Evolutionary conservation across 129 eudicot species (phyloP), one percentile per base, ranked within the genome.

Genomic region (Deinandra increscens): DNA sequence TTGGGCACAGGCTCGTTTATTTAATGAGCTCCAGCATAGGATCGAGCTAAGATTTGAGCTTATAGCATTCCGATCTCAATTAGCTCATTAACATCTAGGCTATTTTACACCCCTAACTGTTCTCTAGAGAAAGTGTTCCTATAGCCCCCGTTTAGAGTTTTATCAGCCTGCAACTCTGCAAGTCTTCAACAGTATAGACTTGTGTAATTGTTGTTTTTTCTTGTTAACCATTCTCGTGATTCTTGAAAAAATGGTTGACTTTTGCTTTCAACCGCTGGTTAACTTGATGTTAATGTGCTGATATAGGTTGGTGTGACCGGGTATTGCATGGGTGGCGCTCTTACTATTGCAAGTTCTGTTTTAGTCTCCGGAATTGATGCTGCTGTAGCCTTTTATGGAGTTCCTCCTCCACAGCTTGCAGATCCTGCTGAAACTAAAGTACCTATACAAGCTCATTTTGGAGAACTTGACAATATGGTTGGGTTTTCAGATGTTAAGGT

Each of bases 321-420:
- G 49, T 93, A 81, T 80, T 93, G 98, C 80, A 93, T 93, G 98
- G 97, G 98, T 67, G 98, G 98, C 78, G 98, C 98, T 54, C 95
- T 93, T 55, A 38, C 97, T 36, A 85, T 93, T 81, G 98, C 98
- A 69, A 89, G 97, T 75, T 80, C 96, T 22, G 98, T 93, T 54
- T 79, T 81, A 69, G 84, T 84, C 68, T 85, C 95, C 1, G 88
- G 73, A 44, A 83, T 89, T 77, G 96, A 88, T 84, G 96, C 96
- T 41, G 96, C 70, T 66, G 95, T 84, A 8, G 85, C 89, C 54
- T 92, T 92, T 70, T 92, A 92, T 70, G 96, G 98, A 72, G 88
- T 84, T 72, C 96, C 89, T 75, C 88, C 96, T 62, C 70, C 86
- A 26, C 81, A 84, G 75, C 96, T 92, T 72, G 95, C 98, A 0